Conservation (phyloP, 129 eudicot species). For the Chrysanthemum lavandulifolium region DNA sequence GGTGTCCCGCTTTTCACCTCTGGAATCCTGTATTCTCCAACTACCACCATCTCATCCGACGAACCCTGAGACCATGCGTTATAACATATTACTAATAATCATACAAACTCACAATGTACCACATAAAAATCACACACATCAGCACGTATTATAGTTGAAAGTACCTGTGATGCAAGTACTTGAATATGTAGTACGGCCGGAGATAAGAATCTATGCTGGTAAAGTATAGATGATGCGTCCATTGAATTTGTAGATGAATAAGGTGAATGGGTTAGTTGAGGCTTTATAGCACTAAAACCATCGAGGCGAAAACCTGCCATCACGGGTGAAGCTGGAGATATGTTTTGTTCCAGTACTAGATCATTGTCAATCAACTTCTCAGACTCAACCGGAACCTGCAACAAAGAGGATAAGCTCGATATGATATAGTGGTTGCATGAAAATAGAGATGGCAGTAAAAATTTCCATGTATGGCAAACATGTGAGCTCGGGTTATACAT, state of each 20-base stretch:
- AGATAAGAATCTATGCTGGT: constrained; percentile 57
- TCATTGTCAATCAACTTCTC: constrained; percentile 71
- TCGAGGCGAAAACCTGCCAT: constrained; percentile 87
- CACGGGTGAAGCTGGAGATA: constrained; percentile 72
- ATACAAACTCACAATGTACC: constrained; percentile 1
- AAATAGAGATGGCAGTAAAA: neutral
- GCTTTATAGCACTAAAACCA: constrained; percentile 75
- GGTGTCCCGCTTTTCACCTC: constrained; percentile 69
- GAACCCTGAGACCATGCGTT: constrained; percentile 48
- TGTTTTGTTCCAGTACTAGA: constrained; percentile 64
- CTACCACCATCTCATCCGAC: constrained; percentile 48
- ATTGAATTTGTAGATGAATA: constrained; percentile 33
- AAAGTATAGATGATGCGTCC: constrained; percentile 32
- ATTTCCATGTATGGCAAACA: no score
- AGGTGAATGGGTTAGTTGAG: constrained; percentile 75
- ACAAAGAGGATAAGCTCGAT: constrained; percentile 10
- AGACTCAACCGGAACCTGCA: constrained; percentile 74
- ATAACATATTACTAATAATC: neutral
- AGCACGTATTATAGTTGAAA: neutral
- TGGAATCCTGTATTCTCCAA: constrained; percentile 81
- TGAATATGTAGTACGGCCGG: constrained; percentile 76
- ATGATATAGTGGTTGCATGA: neutral
- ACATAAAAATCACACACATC: no score
- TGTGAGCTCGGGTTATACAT: no score
- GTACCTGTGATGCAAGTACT: constrained; percentile 84